phyloP scores from a whole-genome alignment of 2,329 filamentous ascomycete species.

The Dryadomyces quercivorus region DNA sequence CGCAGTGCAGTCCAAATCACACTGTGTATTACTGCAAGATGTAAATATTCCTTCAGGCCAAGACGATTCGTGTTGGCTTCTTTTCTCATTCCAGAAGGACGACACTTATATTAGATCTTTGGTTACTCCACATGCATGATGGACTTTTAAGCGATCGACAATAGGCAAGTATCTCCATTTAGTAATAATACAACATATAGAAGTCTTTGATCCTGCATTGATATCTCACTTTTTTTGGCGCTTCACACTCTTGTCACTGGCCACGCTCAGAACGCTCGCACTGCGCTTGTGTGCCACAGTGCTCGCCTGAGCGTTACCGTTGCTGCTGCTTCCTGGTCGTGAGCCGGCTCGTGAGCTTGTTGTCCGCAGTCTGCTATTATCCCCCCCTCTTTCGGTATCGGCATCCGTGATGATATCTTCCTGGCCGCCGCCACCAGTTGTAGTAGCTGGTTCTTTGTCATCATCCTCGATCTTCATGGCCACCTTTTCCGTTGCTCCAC shows the following conservation, averaged over 20 bases:
- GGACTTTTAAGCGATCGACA: no score
- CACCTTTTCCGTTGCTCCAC: neutral
- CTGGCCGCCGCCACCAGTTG: neutral
- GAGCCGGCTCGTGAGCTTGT: constrained; percentile 18
- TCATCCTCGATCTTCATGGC: neutral
- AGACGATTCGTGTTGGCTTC: neutral
- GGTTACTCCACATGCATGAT: no score
- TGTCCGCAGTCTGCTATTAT: neutral
- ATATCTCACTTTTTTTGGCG: constrained; percentile 38
- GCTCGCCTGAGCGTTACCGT: constrained; percentile 13
- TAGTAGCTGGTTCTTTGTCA: neutral
- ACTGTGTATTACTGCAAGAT: no score
- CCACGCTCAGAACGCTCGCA: constrained; percentile 64
- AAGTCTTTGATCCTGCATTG: no score
- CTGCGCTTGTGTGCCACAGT: constrained; percentile 55
- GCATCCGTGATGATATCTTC: neutral
- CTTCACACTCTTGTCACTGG: constrained; percentile 52
- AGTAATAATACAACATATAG: no score
- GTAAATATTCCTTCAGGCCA: neutral
- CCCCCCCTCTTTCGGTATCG: constrained; percentile 2
- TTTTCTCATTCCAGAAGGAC: neutral
- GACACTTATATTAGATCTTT: no score
- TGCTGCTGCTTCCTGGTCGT: constrained; percentile 27
- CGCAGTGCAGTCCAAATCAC: no score
- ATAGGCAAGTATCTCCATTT: no score